phyloP scores from a whole-genome alignment of 345 rosid genomes.

The Anacardium occidentale region DNA sequence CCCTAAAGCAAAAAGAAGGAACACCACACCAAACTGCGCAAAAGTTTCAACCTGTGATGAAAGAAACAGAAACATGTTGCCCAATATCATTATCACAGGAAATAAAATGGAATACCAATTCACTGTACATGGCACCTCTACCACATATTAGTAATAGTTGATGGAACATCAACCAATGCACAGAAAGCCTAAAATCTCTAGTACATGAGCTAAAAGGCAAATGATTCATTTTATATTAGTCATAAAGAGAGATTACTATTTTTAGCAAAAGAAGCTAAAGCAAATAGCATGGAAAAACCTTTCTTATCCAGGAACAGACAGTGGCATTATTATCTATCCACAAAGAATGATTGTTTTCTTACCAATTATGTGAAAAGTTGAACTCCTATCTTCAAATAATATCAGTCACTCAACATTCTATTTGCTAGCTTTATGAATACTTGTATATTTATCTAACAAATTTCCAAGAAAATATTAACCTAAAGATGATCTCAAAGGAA shows the following conservation, averaged over 20 bases:
- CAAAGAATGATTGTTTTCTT: neutral
- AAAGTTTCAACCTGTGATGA: conserved; percentile 78
- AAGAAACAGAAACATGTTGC: conserved; percentile 16
- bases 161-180: neutral
- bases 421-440: conserved; percentile 10
- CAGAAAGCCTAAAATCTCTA: neutral
- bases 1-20: conserved; percentile 98
- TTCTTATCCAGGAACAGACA: neutral
- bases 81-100: conserved; percentile 6
- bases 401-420: neutral
- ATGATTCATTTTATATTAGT: neutral
- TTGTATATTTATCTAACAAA: neutral
- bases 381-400: neutral
- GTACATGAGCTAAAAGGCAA: conserved; percentile 1
- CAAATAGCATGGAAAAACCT: neutral
- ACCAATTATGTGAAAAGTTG: too few relatives aligned
- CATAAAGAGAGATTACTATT: neutral
- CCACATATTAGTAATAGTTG: neutral
- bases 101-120: neutral
- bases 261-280: neutral
- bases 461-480: neutral
- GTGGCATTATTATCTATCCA: neutral
- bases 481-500: neutral
- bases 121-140: neutral
- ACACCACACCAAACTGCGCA: conserved; percentile 98